phyloP scores from a whole-genome alignment of 805 yeast genomes.

The Metahyphopichia silvanorum region DNA sequence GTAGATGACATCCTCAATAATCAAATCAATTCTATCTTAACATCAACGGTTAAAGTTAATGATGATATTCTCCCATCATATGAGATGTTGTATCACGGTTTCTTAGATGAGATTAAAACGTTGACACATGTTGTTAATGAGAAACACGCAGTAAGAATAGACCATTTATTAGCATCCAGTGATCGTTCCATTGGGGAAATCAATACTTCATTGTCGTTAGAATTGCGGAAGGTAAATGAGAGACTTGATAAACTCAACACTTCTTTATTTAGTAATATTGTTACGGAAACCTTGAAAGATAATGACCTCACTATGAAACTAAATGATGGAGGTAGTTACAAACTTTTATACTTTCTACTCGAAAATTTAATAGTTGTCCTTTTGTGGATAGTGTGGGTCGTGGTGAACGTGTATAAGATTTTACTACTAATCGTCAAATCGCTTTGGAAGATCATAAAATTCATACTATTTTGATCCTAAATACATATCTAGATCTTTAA shows the following conservation, averaged over 20 bases:
- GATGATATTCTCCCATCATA: slow-evolving; percentile 32
- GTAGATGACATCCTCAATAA: slow-evolving; percentile 13
- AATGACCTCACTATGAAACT: slow-evolving; percentile 16
- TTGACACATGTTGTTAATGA: slow-evolving; percentile 35
- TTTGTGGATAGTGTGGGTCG: slow-evolving; percentile 55
- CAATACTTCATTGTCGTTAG: slow-evolving; percentile 65
- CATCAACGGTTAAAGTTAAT: slow-evolving; percentile 16
- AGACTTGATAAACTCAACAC: slow-evolving; percentile 40
- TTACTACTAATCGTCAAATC: slow-evolving; percentile 18
- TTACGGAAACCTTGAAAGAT: slow-evolving; percentile 9
- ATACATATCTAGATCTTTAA: slow-evolving; percentile 13
- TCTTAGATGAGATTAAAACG: slow-evolving; percentile 32
- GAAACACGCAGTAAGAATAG: slow-evolving; percentile 52
- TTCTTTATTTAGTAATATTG: slow-evolving; percentile 25
- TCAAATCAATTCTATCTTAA: slow-evolving; percentile 12
- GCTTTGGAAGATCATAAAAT: slow-evolving; percentile 16
- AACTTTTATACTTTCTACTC: slow-evolving; percentile 39
- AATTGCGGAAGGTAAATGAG: slow-evolving; percentile 53
- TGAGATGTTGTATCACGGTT: slow-evolving; percentile 28
- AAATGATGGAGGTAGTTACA: slow-evolving; percentile 31
- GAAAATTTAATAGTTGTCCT: slow-evolving; percentile 52
- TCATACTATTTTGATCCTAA: slow-evolving; percentile 10
- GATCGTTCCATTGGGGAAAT: slow-evolving; percentile 73
- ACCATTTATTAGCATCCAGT: slow-evolving; percentile 56
- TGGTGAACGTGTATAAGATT: slow-evolving; percentile 46